Evolutionary conservation across 2,329 filamentous ascomycete genomes (phyloP).

Genomic region (Fusarium fracticaudum): DNA sequence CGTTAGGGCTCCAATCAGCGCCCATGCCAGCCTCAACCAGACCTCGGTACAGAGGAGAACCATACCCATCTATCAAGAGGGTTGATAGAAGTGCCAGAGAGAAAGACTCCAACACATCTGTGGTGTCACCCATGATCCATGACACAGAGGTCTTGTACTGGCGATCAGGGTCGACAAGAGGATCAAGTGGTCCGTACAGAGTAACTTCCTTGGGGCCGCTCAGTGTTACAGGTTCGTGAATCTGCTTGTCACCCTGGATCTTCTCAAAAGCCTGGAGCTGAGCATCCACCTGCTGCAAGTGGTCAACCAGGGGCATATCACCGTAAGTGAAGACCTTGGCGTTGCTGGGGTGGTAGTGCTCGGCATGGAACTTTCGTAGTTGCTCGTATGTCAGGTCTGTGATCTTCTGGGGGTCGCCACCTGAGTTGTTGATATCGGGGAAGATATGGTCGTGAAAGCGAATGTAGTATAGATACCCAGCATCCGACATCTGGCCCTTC

Average conservation of each 20-base stretch:
- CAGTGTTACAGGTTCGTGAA: conserved; percentile 81
- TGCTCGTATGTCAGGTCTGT: conserved; percentile 94
- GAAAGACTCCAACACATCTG: conserved; percentile 88
- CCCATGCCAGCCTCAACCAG: conserved; percentile 91
- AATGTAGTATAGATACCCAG: conserved; percentile 95
- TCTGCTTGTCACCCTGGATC: conserved; percentile 74
- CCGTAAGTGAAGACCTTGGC: conserved; percentile 96
- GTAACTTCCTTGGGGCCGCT: conserved; percentile 74
- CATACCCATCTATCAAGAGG: conserved; percentile 91
- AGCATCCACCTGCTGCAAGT: conserved; percentile 80
- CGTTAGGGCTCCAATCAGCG: conserved; percentile 93
- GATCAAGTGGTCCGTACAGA: conserved; percentile 84
- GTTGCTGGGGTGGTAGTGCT: conserved; percentile 98
- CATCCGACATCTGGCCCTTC: conserved; percentile 99
- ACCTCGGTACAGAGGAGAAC: conserved; percentile 89
- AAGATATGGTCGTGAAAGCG: conserved; percentile 95
- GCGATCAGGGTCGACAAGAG: conserved; percentile 83
- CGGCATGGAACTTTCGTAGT: conserved; percentile 85
- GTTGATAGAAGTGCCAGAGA: conserved; percentile 84
- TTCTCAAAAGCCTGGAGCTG: conserved; percentile 79
- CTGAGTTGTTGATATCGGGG: conserved; percentile 94
- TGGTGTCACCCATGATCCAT: conserved; percentile 87
- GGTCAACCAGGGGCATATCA: conserved; percentile 85
- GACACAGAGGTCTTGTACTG: conserved; percentile 95
- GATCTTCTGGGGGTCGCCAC: conserved; percentile 95